These are phyloP conservation scores for Stagonosporopsis rhizophila DNA, from an alignment of 2,329 filamentous ascomycete genomes.

Conservation along the genomic window DNA sequence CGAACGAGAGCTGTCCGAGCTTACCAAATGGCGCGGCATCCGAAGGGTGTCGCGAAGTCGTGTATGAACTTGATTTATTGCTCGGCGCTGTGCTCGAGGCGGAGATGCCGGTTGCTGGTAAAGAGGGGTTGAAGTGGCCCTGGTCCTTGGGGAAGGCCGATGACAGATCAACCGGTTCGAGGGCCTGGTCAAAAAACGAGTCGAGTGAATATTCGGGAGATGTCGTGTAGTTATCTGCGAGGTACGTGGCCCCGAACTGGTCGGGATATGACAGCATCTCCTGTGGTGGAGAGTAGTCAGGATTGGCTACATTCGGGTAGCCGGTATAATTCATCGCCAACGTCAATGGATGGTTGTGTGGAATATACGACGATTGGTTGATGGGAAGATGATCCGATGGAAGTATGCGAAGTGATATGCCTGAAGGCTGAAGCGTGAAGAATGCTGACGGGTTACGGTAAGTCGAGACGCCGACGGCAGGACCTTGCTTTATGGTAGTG, in stretches of 20 bases:
- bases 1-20: constrained; percentile 25
- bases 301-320: constrained; percentile 33
- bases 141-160: constrained; percentile 27
- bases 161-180: constrained; percentile 33
- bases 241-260: constrained; percentile 35
- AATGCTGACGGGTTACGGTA: not conserved
- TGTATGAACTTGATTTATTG: constrained; percentile 13
- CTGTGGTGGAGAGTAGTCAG: constrained; percentile 35
- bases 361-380: not conserved
- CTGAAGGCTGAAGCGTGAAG: constrained; percentile 9
- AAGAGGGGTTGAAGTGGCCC: constrained; percentile 23
- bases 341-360: constrained; percentile 2
- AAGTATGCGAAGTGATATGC: constrained; percentile 14
- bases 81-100: constrained; percentile 19
- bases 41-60: constrained; percentile 25
- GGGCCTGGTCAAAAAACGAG: constrained; percentile 40
- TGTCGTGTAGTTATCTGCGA: constrained; percentile 31
- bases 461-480: not conserved
- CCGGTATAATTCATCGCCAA: constrained; percentile 33
- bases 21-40: constrained; percentile 33
- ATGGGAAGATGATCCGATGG: constrained; percentile 14
- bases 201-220: constrained; percentile 36
- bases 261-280: constrained; percentile 33
- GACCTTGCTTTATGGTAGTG: constrained; percentile 19
- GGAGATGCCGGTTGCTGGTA: constrained; percentile 24